These are phyloP conservation scores for Metschnikowia aberdeeniae DNA, from an alignment of 805 yeast species.

Conservation along the genomic window DNA sequence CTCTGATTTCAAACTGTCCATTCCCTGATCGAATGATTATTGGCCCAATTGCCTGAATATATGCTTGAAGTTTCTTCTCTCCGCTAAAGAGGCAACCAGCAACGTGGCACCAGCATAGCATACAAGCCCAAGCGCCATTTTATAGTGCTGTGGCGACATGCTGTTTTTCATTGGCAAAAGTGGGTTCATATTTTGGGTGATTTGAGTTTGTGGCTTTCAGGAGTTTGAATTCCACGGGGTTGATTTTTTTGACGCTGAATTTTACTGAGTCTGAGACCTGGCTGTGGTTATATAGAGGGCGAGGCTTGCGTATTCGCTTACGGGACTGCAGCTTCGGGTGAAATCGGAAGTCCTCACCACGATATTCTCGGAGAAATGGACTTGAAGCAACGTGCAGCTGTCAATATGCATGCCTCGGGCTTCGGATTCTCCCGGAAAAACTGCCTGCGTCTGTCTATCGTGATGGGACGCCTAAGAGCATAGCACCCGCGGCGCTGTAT, in stretches of 20 bases:
- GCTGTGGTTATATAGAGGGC: not conserved
- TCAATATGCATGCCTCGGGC: too few species aligned
- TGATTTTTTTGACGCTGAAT: not conserved
- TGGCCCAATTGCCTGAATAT: conserved; percentile 31
- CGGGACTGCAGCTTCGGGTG: not conserved
- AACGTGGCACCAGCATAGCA: conserved; percentile 25
- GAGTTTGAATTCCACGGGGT: too few species aligned
- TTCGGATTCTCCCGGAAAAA: too few species aligned
- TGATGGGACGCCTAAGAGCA: too few species aligned
- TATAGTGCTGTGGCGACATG: conserved; percentile 13
- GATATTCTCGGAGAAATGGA: not conserved
- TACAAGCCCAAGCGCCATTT: conserved; percentile 19
- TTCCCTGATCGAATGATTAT: not conserved
- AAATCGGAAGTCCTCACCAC: not conserved
- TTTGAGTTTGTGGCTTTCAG: too few species aligned
- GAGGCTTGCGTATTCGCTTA: conserved; percentile 2
- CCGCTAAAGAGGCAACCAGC: conserved; percentile 29
- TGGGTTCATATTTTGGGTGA: not conserved
- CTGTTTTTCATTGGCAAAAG: conserved; percentile 8
- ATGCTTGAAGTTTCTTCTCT: conserved; percentile 25
- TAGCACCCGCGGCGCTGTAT: too few species aligned
- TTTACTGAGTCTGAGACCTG: not conserved
- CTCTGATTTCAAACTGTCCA: too few species aligned
- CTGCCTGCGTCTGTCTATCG: too few species aligned
- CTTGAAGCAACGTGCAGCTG: too few species aligned